phyloP scores from a whole-genome alignment of 164 flowering plant species.

The Magnolia sinica region DNA sequence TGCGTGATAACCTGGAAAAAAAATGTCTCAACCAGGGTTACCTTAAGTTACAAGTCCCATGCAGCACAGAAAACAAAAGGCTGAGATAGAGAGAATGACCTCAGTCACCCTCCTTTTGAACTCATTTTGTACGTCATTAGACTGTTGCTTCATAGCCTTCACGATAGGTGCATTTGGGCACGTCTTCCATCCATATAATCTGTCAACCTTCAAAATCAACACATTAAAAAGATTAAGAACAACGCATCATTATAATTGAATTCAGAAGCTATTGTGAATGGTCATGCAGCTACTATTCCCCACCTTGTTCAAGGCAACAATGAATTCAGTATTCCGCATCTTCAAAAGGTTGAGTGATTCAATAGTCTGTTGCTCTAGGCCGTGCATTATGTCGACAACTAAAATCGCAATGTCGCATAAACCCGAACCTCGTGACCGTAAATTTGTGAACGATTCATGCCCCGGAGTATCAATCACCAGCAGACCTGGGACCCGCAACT shows the following conservation, averaged over 20 bases:
- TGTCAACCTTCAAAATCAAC: slow-evolving; percentile 62
- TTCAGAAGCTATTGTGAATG: not conserved
- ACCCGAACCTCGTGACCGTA: slow-evolving; percentile 95
- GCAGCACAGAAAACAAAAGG: not conserved
- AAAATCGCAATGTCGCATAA: slow-evolving; percentile 96
- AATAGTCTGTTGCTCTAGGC: slow-evolving; percentile 93
- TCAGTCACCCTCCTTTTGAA: slow-evolving; percentile 68
- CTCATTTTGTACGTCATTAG: slow-evolving; percentile 78
- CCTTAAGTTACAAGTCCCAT: not conserved
- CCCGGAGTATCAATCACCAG: slow-evolving; percentile 98
- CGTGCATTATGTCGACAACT: slow-evolving; percentile 99
- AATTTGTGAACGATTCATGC: slow-evolving; percentile 89
- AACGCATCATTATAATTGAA: not conserved
- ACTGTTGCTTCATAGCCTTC: slow-evolving; percentile 75
- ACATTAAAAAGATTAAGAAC: slow-evolving; percentile 5
- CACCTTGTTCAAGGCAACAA: slow-evolving; percentile 96
- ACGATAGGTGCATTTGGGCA: slow-evolving; percentile 76
- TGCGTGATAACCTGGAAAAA: slow-evolving; percentile 58
- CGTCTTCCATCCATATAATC: slow-evolving; percentile 91
- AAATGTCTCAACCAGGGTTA: not conserved
- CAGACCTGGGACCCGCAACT: slow-evolving; percentile 83
- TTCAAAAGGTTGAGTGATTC: slow-evolving; percentile 93
- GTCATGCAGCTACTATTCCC: not conserved
- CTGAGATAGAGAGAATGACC: slow-evolving; percentile 29
- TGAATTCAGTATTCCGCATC: slow-evolving; percentile 93